Base-by-base conservation (phyloP, 2,329 filamentous ascomycete genomes). In the Zymoseptoria brevis region DNA sequence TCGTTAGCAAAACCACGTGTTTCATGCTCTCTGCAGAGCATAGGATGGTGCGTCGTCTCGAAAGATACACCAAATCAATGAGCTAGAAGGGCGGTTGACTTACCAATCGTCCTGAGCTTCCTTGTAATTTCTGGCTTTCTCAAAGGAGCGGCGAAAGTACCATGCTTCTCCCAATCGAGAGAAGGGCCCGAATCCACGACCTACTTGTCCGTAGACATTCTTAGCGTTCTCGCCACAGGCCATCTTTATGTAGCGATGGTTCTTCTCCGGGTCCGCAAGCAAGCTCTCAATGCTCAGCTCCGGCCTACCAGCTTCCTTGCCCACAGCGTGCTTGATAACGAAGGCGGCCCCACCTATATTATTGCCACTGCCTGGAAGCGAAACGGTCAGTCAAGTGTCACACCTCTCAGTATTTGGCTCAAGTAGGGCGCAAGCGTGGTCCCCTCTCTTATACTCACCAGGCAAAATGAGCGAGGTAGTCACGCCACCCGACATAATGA, bases 241-340 rank as follows among this genome's bases (percentile, higher is more conserved):
- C 86, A 89, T 89, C 75, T 89, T 89, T 79, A 89, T 87, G 71
- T 87, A 89, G 19, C 87, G 79, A 82, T 85, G 87, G 60, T 76
- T 82, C 21, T 78, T 77, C 50, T 86, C 84, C 0, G 85, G 85
- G 55, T 87, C 84, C 1, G 86, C 86, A 8, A 88, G 76, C 75
- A 88, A 79, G 64, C 87, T 82, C 22, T 77, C 74, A 2, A 82
- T 83, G 56, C 84, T 87, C 50, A 86, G 80, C 70, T 88, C 86
- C 16, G 78, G 74, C 21, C 86, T 80, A 3, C 85, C 83, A 63
- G 87, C 81, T 0, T 75, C 66, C 57, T 77, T 78, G 19, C 85
- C 85, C 9, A 87, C 81, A 8, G 85, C 82, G 61, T 86, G 84
- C 74, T 89, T 89, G 70, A 89, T 80, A 4, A 86, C 80, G 59